A percentile compares a stretch with the other conserved stretches of the same genome.
Conservation (phyloP, 2,329 filamentous ascomycete genomes). For the Sporothrix schenckii region DNA sequence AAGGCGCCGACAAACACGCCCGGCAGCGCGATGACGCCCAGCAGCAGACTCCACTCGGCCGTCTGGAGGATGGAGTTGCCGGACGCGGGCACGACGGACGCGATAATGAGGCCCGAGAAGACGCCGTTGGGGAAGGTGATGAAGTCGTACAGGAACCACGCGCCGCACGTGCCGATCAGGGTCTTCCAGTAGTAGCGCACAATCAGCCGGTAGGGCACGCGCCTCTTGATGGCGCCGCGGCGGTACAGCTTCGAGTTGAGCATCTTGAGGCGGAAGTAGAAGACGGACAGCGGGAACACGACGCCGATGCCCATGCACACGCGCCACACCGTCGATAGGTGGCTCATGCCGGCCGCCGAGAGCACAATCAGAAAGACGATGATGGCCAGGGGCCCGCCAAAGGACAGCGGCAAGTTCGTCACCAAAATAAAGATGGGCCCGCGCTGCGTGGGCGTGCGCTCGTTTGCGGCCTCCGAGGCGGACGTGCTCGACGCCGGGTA, state of each 20-base stretch:
- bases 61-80: slow-evolving; percentile 36
- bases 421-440: slow-evolving; percentile 62
- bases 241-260: slow-evolving; percentile 54
- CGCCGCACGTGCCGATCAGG: slow-evolving; percentile 54
- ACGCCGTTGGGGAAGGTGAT: slow-evolving; percentile 50
- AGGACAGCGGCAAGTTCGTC: slow-evolving; percentile 51
- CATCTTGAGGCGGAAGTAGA: slow-evolving; percentile 58
- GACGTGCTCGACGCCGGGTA: slow-evolving; percentile 57
- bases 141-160: neutral
- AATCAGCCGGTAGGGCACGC: slow-evolving; percentile 52
- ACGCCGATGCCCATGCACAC: slow-evolving; percentile 55
- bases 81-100: slow-evolving; percentile 36
- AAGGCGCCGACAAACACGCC: slow-evolving; percentile 34
- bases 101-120: slow-evolving; percentile 58
- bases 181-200: slow-evolving; percentile 54
- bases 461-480: slow-evolving; percentile 58
- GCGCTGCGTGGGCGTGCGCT: slow-evolving; percentile 43
- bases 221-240: slow-evolving; percentile 49
- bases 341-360: slow-evolving; percentile 49
- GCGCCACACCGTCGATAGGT: slow-evolving; percentile 53
- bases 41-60: slow-evolving; percentile 39
- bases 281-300: slow-evolving; percentile 54
- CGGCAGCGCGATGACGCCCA: slow-evolving; percentile 39
- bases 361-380: slow-evolving; percentile 56
- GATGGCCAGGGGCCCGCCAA: slow-evolving; percentile 56